A percentile compares a stretch with the other conserved stretches of the same genome.
phyloP scores from a whole-genome alignment of 1,284 basidiomycete species.

The Moesziomyces parantarcticus region DNA sequence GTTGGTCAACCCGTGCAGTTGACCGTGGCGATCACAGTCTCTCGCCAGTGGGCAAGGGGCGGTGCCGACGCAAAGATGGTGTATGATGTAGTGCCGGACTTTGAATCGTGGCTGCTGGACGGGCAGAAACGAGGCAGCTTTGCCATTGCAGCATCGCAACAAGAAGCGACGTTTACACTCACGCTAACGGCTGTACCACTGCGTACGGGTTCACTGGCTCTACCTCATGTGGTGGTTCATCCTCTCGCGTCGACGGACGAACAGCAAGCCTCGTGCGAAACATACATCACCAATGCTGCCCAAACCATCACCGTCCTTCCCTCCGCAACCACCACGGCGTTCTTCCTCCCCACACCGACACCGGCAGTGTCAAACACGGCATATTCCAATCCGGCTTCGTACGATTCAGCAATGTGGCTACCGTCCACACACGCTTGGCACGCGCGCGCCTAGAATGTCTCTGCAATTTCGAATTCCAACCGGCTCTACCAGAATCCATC shows the following conservation, averaged over 20 bases:
- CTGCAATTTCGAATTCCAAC: too few species aligned
- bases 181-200: conserved; percentile 51
- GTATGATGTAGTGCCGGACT: conserved; percentile 57
- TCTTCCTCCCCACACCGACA: conserved; percentile 20
- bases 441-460: too few species aligned
- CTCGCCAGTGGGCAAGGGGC: conserved; percentile 21
- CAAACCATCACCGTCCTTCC: conserved; percentile 37
- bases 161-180: conserved; percentile 4
- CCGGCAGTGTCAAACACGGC: background rate
- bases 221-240: conserved; percentile 9
- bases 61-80: conserved; percentile 25
- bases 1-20: conserved; percentile 45
- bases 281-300: conserved; percentile 46
- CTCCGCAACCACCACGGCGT: conserved; percentile 16
- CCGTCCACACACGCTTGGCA: too few species aligned
- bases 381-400: background rate
- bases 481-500: conserved; percentile 86
- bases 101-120: conserved; percentile 59
- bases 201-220: conserved; percentile 21
- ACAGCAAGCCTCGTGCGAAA: conserved; percentile 39
- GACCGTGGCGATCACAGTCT: conserved; percentile 26
- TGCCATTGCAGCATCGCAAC: background rate
- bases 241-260: background rate
- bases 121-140: conserved; percentile 50
- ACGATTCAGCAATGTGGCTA: too few species aligned